These are phyloP conservation scores for Hypoxylon fragiforme DNA, from an alignment of 495 filamentous ascomycete species.

Conservation along the genomic window DNA sequence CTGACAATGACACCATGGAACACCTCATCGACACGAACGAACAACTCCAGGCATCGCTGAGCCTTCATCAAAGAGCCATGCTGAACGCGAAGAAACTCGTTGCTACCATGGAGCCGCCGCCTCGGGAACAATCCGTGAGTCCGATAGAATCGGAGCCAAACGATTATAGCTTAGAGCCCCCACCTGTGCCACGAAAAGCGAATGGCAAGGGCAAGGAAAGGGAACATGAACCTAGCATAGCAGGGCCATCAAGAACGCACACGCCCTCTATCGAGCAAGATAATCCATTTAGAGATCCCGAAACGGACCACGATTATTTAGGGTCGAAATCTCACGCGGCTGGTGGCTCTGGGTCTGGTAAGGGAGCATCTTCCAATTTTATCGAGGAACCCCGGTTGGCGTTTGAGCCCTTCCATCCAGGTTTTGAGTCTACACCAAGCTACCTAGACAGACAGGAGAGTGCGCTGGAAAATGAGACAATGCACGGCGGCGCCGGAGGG, in stretches of 20 bases:
- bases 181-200: constrained; percentile 29
- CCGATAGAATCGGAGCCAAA: constrained; percentile 32
- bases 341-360: constrained; percentile 22
- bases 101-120: constrained; percentile 17
- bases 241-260: constrained; percentile 43
- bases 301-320: constrained; percentile 30
- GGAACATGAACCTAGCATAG: constrained; percentile 32
- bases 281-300: constrained; percentile 56
- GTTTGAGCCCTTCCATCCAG: constrained; percentile 58
- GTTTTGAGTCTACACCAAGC: constrained; percentile 45
- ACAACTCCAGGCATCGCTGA: constrained; percentile 74
- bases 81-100: constrained; percentile 67
- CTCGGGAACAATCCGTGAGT: constrained; percentile 22
- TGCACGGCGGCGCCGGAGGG: constrained; percentile 39
- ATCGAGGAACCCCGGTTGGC: constrained; percentile 37
- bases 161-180: constrained; percentile 18
- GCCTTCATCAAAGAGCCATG: constrained; percentile 78
- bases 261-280: constrained; percentile 42
- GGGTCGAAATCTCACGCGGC: constrained; percentile 26
- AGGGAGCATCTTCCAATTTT: constrained; percentile 20
- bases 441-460: constrained; percentile 44
- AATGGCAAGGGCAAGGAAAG: constrained; percentile 52
- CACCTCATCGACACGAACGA: constrained; percentile 95
- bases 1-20: constrained; percentile 90
- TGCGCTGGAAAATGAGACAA: constrained; percentile 39